These are phyloP conservation scores for Hymenoscyphus repandus DNA, from an alignment of 2,329 filamentous ascomycete genomes.

Conservation along the genomic window DNA sequence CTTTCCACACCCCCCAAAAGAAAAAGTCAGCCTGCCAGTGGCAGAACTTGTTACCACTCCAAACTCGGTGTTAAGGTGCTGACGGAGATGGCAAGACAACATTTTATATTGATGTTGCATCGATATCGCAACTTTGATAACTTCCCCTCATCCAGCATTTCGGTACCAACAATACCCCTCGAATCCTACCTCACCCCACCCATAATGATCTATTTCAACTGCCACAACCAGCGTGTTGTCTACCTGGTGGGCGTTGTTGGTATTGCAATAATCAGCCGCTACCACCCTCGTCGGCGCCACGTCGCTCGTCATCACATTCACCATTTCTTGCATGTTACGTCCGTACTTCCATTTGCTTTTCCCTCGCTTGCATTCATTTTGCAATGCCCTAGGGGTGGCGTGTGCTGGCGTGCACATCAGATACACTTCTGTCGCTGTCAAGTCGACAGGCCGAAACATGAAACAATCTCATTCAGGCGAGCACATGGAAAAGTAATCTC, in stretches of 20 bases:
- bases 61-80: neutral
- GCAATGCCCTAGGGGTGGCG: neutral
- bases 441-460: constrained; percentile 4
- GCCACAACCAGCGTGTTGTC: no score
- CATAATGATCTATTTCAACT: no score
- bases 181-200: neutral
- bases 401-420: neutral
- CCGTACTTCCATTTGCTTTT: neutral
- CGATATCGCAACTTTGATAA: neutral
- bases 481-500: constrained; percentile 1
- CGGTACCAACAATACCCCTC: neutral
- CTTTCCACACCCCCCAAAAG: no score
- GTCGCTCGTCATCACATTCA: no score
- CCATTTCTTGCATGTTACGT: no score
- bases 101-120: constrained; percentile 11
- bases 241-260: no score
- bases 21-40: neutral
- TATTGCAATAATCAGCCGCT: no score
- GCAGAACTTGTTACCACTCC: neutral
- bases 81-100: neutral
- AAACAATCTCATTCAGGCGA: neutral
- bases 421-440: neutral
- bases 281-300: no score
- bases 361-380: neutral
- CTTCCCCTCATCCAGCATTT: constrained; percentile 1